phyloP scores from a whole-genome alignment of 2,329 filamentous ascomycete genomes.

The Neonectria faginata region DNA sequence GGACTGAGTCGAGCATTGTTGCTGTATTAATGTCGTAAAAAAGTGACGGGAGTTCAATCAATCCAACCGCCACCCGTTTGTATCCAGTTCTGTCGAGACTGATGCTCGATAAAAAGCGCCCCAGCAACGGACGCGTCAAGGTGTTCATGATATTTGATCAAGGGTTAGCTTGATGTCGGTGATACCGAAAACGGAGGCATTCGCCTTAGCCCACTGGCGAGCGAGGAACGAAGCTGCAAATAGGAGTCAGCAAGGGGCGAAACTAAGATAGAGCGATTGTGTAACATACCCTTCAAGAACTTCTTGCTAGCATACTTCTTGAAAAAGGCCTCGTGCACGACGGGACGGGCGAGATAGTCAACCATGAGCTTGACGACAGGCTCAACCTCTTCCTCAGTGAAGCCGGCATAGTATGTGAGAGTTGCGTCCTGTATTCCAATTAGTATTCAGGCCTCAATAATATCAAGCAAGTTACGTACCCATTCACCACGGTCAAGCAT shows the following conservation, averaged over 20 bases:
- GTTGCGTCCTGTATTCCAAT: conserved; percentile 75
- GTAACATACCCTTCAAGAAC: conserved; percentile 91
- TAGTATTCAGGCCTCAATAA: conserved; percentile 42
- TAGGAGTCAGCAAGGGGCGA: conserved; percentile 32
- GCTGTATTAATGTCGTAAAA: conserved; percentile 52
- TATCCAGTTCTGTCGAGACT: conserved; percentile 45
- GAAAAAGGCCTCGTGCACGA: conserved; percentile 97
- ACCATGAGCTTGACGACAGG: conserved; percentile 95
- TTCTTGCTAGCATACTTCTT: conserved; percentile 99
- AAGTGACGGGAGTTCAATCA: conserved; percentile 40
- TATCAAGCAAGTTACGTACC: conserved; percentile 67
- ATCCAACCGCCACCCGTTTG: conserved; percentile 47
- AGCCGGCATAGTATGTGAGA: conserved; percentile 90
- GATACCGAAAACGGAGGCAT: conserved; percentile 69
- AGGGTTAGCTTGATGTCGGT: conserved; percentile 61
- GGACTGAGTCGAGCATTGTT: conserved; percentile 40
- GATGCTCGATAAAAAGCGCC: conserved; percentile 31
- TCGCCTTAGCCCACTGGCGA: conserved; percentile 92
- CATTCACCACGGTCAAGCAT: conserved; percentile 93
- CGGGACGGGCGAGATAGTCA: conserved; percentile 91
- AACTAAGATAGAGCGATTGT: too few relatives aligned
- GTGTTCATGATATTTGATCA: conserved; percentile 58
- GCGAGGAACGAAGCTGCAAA: conserved; percentile 85
- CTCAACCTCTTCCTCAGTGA: conserved; percentile 91
- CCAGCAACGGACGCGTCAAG: conserved; percentile 25